Evolutionary conservation across 1,139 yeast genomes (phyloP), one percentile per base, ranked within the genome.

Genomic region (Yamadazyma mexicana): DNA sequence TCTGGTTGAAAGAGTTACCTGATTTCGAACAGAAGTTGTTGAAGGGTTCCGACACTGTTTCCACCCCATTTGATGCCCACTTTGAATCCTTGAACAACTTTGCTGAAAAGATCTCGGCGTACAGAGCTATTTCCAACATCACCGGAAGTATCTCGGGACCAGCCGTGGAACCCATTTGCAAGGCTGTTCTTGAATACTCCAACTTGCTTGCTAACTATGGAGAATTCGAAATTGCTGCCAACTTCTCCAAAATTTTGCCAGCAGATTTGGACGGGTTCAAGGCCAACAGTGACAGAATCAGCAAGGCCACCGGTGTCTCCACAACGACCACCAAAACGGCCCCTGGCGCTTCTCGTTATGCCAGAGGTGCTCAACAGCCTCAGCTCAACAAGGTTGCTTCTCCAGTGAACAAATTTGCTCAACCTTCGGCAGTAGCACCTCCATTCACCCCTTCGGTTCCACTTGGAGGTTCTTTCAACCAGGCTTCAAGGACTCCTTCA

Each of bases 1-100:
- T 94, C 47, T 94, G 98, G 99, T 74, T 87, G 41, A 68, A 77
- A 31, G 98, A 92, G 59, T 67, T 88, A 48, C 73, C 79, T 17
- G 69, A 62, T 0, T 63, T 75, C 43, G 96, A 91, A 62, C 53
- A 64, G 9, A 66, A 69, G 41, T 67, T 79, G 42, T 64, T 81
- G 47, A 31, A 33, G 27, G 61, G 69, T 41, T 59, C 71, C 5
- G 62, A 69, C 18, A 53, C 56, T 17, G 65, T 76, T 25, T 58
- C 73, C 2, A 74, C 88, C n/a, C 83, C 87, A 3, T 84, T 86
- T 40, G 95, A 85, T 48, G 96, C 96, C 16, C 89, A 91, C 57
- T 81, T 85, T 50, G 85, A 80, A 51, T 85, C 96, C 5, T 73
- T 92, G 56, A 83, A 85, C 43, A 82, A 79, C 52, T 85, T 89